Base-by-base conservation (phyloP, 83 land plant species). In the Larix sibirica region DNA sequence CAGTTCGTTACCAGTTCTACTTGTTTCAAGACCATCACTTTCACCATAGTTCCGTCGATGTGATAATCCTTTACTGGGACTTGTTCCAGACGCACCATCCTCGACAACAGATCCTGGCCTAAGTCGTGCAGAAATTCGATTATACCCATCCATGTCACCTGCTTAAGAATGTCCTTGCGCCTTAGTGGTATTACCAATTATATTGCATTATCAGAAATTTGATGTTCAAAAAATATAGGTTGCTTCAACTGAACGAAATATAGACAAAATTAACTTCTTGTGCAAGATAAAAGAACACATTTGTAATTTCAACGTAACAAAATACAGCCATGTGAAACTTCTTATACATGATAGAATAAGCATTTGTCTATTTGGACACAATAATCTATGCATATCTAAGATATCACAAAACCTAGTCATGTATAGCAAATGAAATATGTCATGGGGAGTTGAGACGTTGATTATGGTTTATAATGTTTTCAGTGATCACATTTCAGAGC, bases 121-220 rank as follows among this genome's bases (percentile, higher is more conserved):
- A 80, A 91, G 90, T 81, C 87, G 92, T 60, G 92, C 88, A 80
- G 96, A 89, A 24, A 90, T 61, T 12, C 84, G 90, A 36, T 31
- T 69, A 67, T 91, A 91, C 28, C 83, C 89, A 65, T 93, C 96
- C 85, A 91, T 42, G 56, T 88, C 80, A 73, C 90, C 96, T 93
- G 86, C 16, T 67, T n/a, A 73, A 73, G 21, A 73, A 44, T 7
- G 18, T 3, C 7, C 4, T 16, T 28, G 62, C 63, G 59, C 21
- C 67, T 79, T 28, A 79, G 36, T 38, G 36, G 38, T 33, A 26
- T 40, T 40, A 82, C 16, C 8, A 44, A 24, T 16, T 82, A 69
- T 21, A 44, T 42, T 71, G 54, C 16, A 71, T 38, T 5, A 38
- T 20, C n/a, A 40, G 21, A 50, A 71, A 40, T 9, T 69, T 33